Base-by-base conservation (phyloP, 768 basidiomycete genomes). In the Fomitopsis serialis region DNA sequence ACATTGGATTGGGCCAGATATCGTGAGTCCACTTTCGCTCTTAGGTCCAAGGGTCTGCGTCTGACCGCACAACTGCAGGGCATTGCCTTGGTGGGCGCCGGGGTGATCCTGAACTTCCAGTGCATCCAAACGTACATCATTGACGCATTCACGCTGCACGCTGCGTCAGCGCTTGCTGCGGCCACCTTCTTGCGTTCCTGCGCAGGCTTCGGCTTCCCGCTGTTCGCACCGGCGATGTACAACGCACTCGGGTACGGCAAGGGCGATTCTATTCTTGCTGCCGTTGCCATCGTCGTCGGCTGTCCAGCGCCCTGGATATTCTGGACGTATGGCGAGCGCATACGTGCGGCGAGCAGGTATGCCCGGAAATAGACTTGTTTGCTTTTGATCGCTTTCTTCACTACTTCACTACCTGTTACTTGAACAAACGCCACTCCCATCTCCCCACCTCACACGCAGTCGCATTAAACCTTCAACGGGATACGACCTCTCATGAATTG, bases 211-310 rank as follows among this genome's bases (percentile, higher is more conserved):
- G 81, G 77, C 1, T 89, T 92, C 63, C 89, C 89, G 2, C 68
- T 91, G n/a, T 91, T 91, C 58, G 85, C 82, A 2, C 81, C 84
- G 19, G 71, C 77, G 35, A 85, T 90, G 80, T 89, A 79, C 66
- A 65, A 71, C 1, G 69, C 71, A 13, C 70, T 90, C 0, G 89
- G 87, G 3, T 85, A 84, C 52, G 89, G 87, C 0, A 85, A 82
- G 55, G 85, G 84, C 8, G 68, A 82, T 56, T 85, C 87, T 0
- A 72, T 90, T 2, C 72, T 91, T 6, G 87, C 87, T 0, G 74
- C 63, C 9, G 57, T 78, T 1, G 73, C 83, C 1, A 79, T 89
- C 50, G 75, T 65, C 1, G 65, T 89, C 13, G 86, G 86, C 23
- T 50, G 54, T 34, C 54, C 54, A 27, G 74, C 77, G 77, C 72